Evolutionary conservation across 306 rosid species (phyloP).

Genomic region (Pyrus pyrifolia): DNA sequence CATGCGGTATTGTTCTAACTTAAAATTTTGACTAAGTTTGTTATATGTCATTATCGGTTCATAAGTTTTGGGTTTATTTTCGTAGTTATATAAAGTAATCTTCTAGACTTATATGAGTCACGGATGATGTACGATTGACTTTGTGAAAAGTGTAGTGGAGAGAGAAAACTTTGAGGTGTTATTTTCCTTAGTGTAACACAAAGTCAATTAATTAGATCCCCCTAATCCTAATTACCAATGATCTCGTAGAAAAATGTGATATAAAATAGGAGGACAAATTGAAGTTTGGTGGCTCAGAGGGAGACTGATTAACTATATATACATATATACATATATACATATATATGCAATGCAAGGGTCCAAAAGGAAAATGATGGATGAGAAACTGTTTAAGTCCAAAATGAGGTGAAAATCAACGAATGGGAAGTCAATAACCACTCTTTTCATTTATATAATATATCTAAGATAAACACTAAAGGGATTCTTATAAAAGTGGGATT

Average conservation of each 20-base stretch:
- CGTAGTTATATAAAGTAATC: neutral
- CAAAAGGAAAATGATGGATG: neutral
- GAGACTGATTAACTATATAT: neutral
- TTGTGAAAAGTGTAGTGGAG: neutral
- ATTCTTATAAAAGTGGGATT: too few relatives aligned
- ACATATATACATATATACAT: neutral
- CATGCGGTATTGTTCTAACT: neutral
- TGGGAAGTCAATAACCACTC: too few relatives aligned
- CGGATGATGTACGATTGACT: conserved; percentile 2
- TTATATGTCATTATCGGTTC: neutral
- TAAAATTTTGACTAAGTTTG: neutral
- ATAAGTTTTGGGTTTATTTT: neutral
- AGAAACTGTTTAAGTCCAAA: neutral
- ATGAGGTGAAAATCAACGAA: neutral
- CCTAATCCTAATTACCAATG: neutral
- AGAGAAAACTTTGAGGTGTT: neutral
- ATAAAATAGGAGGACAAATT: neutral
- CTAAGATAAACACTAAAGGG: too few relatives aligned
- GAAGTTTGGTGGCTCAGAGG: neutral
- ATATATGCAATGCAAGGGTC: neutral
- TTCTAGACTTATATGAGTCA: neutral
- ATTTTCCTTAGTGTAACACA: neutral
- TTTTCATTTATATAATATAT: too few relatives aligned
- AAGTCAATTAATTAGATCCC: neutral
- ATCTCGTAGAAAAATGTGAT: neutral